These are phyloP conservation scores for Diaporthe batatas DNA, from an alignment of 2,329 filamentous ascomycete genomes.

Conservation along the genomic window DNA sequence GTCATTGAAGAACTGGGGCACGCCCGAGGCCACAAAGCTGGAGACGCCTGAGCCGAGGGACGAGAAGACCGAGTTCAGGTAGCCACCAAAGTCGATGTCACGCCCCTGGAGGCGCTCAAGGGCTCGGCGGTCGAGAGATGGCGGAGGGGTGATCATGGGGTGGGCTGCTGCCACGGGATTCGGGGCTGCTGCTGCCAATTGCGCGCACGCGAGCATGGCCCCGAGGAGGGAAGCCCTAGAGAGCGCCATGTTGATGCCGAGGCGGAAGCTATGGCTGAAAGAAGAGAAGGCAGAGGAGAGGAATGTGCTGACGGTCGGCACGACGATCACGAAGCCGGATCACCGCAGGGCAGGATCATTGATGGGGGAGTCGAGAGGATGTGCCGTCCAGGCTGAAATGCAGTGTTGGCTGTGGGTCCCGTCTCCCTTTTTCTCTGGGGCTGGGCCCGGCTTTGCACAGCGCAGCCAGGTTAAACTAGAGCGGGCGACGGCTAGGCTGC, in stretches of 20 bases:
- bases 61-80: conserved; percentile 64
- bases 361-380: not conserved
- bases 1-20: conserved; percentile 76
- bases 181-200: conserved; percentile 43
- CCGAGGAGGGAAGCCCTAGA: conserved; percentile 31
- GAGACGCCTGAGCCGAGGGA: conserved; percentile 68
- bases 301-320: not conserved
- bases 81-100: conserved; percentile 58
- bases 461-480: not conserved
- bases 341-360: no score
- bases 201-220: conserved; percentile 38
- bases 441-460: not conserved
- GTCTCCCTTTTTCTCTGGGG: conserved; percentile 26
- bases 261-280: not conserved
- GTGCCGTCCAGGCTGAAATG: conserved; percentile 1
- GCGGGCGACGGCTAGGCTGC: conserved; percentile 9
- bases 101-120: conserved; percentile 47
- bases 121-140: conserved; percentile 49
- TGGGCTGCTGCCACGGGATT: conserved; percentile 39
- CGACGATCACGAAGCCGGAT: not conserved
- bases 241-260: conserved; percentile 27
- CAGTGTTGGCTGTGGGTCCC: conserved; percentile 6
- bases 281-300: not conserved
- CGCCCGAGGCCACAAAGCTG: conserved; percentile 71
- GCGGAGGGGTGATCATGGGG: conserved; percentile 48